Percentiles rank a stretch among this genome's conserved stretches.
These are phyloP conservation scores for Colletotrichum salicis DNA, from an alignment of 2,329 filamentous ascomycete genomes.

Conservation along the genomic window DNA sequence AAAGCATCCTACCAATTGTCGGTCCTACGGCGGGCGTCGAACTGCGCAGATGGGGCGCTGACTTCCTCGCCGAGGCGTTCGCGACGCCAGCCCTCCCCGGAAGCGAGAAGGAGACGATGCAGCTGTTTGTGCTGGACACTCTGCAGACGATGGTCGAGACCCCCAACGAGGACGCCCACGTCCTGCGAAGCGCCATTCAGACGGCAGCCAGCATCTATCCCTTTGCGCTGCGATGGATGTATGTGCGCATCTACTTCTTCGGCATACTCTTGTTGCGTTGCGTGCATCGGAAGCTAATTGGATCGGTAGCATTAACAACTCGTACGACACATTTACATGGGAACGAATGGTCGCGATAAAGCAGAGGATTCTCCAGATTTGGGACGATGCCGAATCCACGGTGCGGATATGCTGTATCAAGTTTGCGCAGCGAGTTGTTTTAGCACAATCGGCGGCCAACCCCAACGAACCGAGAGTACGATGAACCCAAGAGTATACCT, in stretches of 20 bases:
- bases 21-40: constrained; percentile 79
- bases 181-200: constrained; percentile 88
- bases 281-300: constrained; percentile 39
- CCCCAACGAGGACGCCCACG: constrained; percentile 79
- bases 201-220: constrained; percentile 93
- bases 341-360: constrained; percentile 90
- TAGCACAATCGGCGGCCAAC: constrained; percentile 88
- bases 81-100: constrained; percentile 85
- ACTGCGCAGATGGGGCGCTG: constrained; percentile 92
- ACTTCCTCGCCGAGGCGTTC: constrained; percentile 96
- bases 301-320: constrained; percentile 80
- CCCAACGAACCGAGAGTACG: constrained; percentile 85
- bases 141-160: constrained; percentile 77
- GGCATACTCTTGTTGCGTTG: neutral
- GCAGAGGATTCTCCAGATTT: constrained; percentile 84
- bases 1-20: constrained; percentile 92
- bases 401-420: constrained; percentile 96
- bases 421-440: constrained; percentile 91
- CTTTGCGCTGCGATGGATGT: constrained; percentile 93
- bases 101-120: constrained; percentile 83
- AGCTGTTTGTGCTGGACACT: constrained; percentile 80
- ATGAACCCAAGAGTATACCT: constrained; percentile 38
- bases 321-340: constrained; percentile 85
- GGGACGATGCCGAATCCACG: constrained; percentile 81
- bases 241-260: constrained; percentile 59